These are phyloP conservation scores for Talaromyces sp. DNA, from an alignment of 2,329 filamentous ascomycete species.

Conservation along the genomic window DNA sequence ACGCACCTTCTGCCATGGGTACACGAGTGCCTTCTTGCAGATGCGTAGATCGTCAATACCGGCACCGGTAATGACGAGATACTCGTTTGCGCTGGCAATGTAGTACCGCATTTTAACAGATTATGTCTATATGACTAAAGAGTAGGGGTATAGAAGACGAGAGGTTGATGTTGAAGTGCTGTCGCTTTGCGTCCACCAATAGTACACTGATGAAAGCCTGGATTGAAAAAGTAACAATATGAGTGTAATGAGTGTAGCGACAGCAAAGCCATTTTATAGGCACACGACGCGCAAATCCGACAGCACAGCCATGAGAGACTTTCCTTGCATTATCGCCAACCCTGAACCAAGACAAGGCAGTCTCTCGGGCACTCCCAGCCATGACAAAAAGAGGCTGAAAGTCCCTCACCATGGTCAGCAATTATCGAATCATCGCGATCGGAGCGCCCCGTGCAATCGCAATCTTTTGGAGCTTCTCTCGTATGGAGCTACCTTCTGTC, in stretches of 20 bases:
- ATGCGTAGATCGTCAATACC: constrained; percentile 71
- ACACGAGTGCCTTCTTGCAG: constrained; percentile 71
- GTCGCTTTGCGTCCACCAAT: neutral
- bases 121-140: neutral
- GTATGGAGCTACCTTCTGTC: neutral
- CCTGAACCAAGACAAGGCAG: neutral
- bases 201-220: neutral
- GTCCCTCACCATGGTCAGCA: neutral
- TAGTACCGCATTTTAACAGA: constrained; percentile 54
- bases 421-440: neutral
- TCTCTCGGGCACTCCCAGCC: neutral
- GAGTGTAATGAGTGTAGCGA: neutral
- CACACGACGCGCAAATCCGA: neutral
- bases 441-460: neutral
- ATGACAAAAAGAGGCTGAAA: neutral
- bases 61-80: constrained; percentile 82
- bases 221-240: neutral
- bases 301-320: neutral
- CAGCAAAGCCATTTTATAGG: neutral
- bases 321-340: neutral
- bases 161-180: neutral
- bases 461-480: too few species aligned
- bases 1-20: constrained; percentile 62
- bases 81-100: constrained; percentile 73
- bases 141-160: neutral